Base-by-base conservation (phyloP, 192 early-diverging fungal species). In the Umbelopsis sp. region DNA sequence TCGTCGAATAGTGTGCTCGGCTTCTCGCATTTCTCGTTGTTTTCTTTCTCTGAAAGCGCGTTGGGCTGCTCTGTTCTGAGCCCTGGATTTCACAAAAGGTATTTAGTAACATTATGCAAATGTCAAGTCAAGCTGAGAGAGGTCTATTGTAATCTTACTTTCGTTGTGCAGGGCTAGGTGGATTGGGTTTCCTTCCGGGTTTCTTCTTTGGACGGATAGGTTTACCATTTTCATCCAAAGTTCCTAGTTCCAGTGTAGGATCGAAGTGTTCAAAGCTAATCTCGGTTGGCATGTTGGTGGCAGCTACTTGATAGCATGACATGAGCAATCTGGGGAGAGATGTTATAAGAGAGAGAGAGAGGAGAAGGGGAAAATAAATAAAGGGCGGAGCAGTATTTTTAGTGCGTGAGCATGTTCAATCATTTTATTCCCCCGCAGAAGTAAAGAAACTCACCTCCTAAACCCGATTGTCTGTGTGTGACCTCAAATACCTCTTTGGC, bases 41-140 rank as follows among this genome's bases (percentile, higher is more conserved):
- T 92, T 93, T 68, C 94, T 84, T 76, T 96, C 93, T 50, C 94
- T 89, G 77, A 96, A 96, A 5, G 94, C 94, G 7, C 94, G 85
- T 81, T 96, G 94, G 0, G 94, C 94, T 5, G 93, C 93, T 24
- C 94, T 84, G 74, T 96, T 96, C 79, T 96, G 94, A 12, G 90
- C 93, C 32, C 56, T 62, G 17, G 3, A 14, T 1, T 17, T 50
- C 38, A 50, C n/a, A n/a, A 51, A 10, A 26, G 1, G 52, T 1
- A 21, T 2, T 49, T 20, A 49, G 47, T 17, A 49, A 49, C 12
- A 44, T n/a, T n/a, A n/a, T n/a, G n/a, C n/a, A n/a, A n/a, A n/a
- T n/a, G n/a, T n/a, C n/a, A 12, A 44, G 5, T 44, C 43, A 44
- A 12, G 43, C 43, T 9, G 43, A 44, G 7, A 44, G 43, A 5